Evolutionary conservation across 257 asterid species (phyloP).

Genomic region (Orobanche coerulescens): DNA sequence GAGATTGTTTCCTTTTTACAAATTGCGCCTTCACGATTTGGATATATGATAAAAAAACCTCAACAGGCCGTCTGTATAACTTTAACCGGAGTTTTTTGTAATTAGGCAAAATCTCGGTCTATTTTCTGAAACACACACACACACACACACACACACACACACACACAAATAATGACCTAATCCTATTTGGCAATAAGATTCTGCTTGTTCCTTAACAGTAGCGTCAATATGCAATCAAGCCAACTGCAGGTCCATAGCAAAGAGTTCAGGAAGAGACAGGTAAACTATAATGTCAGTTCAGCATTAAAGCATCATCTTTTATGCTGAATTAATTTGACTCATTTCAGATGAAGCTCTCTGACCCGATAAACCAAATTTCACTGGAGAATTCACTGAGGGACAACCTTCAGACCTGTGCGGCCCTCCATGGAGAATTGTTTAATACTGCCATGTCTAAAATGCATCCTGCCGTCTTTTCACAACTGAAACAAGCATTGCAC

Average conservation of each 20-base stretch:
- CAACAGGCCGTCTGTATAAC: neutral
- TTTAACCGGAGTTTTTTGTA: neutral
- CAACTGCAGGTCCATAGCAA: constrained; percentile 71
- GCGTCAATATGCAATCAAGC: constrained; percentile 61
- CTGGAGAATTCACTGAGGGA: constrained; percentile 77
- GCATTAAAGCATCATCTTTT: constrained; percentile 8
- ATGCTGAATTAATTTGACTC: constrained; percentile 7
- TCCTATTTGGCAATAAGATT: constrained; percentile 20
- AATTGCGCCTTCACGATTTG: neutral
- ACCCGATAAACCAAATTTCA: constrained; percentile 71
- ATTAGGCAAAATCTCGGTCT: neutral
- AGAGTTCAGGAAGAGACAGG: constrained; percentile 95
- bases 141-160: constrained; percentile 5
- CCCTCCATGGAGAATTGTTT: constrained; percentile 80
- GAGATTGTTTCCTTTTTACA: neutral
- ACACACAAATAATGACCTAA: constrained; percentile 9
- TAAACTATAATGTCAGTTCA: constrained; percentile 18
- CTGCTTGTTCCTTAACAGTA: constrained; percentile 30
- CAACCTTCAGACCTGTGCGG: constrained; percentile 83
- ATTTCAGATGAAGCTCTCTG: constrained; percentile 72
- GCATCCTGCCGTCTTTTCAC: constrained; percentile 77
- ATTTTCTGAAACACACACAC: constrained; percentile 15
- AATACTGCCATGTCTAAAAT: constrained; percentile 69
- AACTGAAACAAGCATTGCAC: constrained; percentile 75
- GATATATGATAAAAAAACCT: neutral